phyloP scores from a whole-genome alignment of 192 early-diverging fungal species.

The Gaertneriomyces sp. region DNA sequence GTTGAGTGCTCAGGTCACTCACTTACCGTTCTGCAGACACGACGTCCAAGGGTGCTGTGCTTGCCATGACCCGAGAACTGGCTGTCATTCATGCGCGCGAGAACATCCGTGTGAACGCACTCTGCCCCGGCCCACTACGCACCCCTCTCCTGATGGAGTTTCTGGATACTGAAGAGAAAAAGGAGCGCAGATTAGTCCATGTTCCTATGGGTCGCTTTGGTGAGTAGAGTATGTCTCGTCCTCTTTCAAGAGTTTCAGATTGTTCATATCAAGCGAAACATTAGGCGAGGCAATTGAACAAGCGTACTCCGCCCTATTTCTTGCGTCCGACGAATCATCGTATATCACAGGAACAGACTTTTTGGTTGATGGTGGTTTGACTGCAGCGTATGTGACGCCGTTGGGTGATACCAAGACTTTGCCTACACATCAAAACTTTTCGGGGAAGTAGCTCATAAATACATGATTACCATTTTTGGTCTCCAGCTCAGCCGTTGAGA shows the following conservation, averaged over 20 bases:
- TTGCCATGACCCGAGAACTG: constrained; percentile 81
- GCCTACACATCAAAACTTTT: constrained; percentile 13
- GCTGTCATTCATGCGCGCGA: constrained; percentile 81
- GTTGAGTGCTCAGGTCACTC: too few species aligned
- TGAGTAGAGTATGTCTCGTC: constrained; percentile 16
- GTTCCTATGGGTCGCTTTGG: constrained; percentile 82
- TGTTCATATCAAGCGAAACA: not conserved
- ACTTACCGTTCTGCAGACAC: constrained; percentile 51
- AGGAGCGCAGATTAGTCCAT: constrained; percentile 71
- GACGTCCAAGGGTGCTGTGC: constrained; percentile 80
- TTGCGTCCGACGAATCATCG: constrained; percentile 74
- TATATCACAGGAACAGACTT: constrained; percentile 85
- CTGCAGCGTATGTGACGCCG: constrained; percentile 63
- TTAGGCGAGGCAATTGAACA: constrained; percentile 80
- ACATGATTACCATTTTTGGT: too few species aligned
- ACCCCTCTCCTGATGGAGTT: constrained; percentile 82
- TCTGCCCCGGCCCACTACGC: constrained; percentile 79
- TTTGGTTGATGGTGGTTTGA: constrained; percentile 75
- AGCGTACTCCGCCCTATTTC: constrained; percentile 73
- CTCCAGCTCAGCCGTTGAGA: too few species aligned
- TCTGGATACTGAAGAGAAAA: constrained; percentile 79
- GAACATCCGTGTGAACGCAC: constrained; percentile 79
- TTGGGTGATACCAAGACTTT: constrained; percentile 20
- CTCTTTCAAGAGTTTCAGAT: too few species aligned
- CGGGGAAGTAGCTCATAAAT: constrained; percentile 17